These are phyloP conservation scores for Zygosaccharomyces lentus DNA, from an alignment of 805 yeast genomes.

Conservation along the genomic window DNA sequence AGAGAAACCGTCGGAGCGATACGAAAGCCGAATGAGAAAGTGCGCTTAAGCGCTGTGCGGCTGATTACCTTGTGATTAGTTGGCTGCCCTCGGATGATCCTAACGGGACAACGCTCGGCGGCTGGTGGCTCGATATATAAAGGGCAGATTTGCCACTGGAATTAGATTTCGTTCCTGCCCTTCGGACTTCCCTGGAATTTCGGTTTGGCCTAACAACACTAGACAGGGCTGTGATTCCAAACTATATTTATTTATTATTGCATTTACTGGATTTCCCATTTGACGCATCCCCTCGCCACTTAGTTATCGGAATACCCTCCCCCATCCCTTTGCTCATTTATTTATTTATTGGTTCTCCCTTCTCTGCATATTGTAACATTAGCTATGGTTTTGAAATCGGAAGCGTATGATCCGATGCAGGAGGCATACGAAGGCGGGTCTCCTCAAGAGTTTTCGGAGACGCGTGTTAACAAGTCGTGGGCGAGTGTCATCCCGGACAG, in stretches of 20 bases:
- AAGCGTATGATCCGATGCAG: conserved; percentile 26
- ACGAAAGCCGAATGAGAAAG: background rate
- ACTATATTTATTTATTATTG: background rate
- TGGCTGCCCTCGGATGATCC: background rate
- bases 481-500: conserved; percentile 81
- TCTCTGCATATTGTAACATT: background rate
- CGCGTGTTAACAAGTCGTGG: conserved; percentile 68
- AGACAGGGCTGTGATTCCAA: background rate
- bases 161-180: background rate
- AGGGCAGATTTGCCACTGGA: background rate
- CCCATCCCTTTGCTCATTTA: background rate
- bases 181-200: background rate
- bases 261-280: background rate
- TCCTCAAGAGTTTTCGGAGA: conserved; percentile 15
- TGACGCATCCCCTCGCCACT: background rate
- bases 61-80: background rate
- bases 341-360: background rate
- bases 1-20: background rate
- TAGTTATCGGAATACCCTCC: background rate
- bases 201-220: background rate
- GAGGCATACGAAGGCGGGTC: conserved; percentile 33
- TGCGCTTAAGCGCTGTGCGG: background rate
- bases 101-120: conserved; percentile 2
- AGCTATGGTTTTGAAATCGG: conserved; percentile 21
- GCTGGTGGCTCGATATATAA: conserved; percentile 2